Percentiles rank a stretch among this genome's conserved stretches.
phyloP scores from a whole-genome alignment of 305 asterid species.

The Solanum chacoense region DNA sequence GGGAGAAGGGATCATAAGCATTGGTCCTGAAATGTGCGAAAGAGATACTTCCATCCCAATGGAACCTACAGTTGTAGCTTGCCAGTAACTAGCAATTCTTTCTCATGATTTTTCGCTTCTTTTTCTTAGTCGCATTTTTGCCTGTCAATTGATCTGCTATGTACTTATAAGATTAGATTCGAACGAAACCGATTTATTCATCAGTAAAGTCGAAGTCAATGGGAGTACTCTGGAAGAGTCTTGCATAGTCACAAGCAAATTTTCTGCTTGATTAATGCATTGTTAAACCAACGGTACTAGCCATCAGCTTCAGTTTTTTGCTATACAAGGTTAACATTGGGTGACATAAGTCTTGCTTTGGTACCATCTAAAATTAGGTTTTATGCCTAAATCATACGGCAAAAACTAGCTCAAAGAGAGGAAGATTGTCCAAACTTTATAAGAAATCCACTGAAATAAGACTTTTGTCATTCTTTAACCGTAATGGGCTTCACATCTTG shows the following conservation, averaged over 20 bases:
- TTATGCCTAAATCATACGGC: neutral
- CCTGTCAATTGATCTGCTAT: neutral
- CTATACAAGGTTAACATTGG: neutral
- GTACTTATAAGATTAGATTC: neutral
- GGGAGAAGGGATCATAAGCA: constrained; percentile 62
- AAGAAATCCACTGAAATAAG: no score
- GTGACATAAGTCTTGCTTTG: neutral
- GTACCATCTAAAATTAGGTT: no score
- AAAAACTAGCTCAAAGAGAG: no score
- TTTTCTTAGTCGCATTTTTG: neutral
- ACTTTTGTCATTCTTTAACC: no score
- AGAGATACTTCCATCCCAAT: constrained; percentile 51
- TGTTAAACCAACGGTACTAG: neutral
- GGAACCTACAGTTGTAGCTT: constrained; percentile 53
- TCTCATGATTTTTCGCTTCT: neutral
- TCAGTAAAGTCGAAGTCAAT: neutral
- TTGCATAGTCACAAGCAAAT: neutral
- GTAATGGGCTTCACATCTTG: neutral
- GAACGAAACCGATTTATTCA: neutral
- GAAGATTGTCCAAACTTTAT: no score
- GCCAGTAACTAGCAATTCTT: constrained; percentile 23
- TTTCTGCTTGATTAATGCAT: neutral
- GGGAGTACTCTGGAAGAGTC: neutral
- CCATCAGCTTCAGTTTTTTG: neutral
- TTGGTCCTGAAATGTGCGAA: constrained; percentile 61